Evolutionary conservation across 352 stramenopile genomes (phyloP).

Genomic region (Phytophthora tentaculata): DNA sequence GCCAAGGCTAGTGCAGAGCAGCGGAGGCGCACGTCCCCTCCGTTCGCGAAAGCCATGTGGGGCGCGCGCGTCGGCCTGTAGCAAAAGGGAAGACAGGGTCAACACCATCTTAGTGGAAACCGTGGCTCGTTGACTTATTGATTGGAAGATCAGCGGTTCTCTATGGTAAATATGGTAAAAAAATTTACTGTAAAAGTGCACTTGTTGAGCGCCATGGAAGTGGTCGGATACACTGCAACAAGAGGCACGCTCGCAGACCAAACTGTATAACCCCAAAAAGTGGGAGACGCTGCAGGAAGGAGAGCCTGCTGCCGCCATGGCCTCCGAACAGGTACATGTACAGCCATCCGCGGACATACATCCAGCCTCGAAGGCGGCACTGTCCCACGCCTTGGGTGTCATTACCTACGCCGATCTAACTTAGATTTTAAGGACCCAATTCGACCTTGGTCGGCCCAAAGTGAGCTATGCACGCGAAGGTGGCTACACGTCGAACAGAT

Average conservation of each 20-base stretch:
- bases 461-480: conserved; percentile 31
- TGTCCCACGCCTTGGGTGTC: conserved; percentile 11
- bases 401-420: conserved; percentile 30
- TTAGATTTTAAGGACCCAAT: conserved; percentile 19
- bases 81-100: conserved; percentile 31
- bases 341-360: neutral
- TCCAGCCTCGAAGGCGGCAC: conserved; percentile 1
- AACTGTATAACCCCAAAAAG: conserved; percentile 29
- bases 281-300: conserved; percentile 20
- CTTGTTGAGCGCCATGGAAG: neutral
- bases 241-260: conserved; percentile 5
- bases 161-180: conserved; percentile 21
- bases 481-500: conserved; percentile 40
- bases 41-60: conserved; percentile 45
- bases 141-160: conserved; percentile 28
- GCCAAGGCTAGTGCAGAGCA: conserved; percentile 33
- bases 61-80: conserved; percentile 8
- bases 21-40: conserved; percentile 18
- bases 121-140: conserved; percentile 18
- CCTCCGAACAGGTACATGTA: conserved; percentile 6
- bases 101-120: conserved; percentile 39
- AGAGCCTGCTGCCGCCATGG: conserved; percentile 6
- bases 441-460: conserved; percentile 6
- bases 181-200: no score
- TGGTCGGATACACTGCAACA: conserved; percentile 17